These are phyloP conservation scores for Ambrosiella beaveri DNA, from an alignment of 2,329 filamentous ascomycete species.

Conservation along the genomic window DNA sequence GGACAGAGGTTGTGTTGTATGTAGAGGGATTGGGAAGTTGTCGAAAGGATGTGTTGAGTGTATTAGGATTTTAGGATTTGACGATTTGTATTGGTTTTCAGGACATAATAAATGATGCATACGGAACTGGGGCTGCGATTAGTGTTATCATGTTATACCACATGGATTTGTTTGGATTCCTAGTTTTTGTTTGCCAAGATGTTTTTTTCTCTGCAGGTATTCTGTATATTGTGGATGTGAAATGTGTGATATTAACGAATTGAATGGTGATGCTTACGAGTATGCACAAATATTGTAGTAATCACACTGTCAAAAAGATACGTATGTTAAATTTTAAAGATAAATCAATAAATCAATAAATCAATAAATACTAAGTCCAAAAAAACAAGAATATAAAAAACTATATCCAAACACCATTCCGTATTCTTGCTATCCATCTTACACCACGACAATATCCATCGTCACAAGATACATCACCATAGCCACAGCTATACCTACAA, in stretches of 20 bases:
- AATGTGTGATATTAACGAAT: too few species aligned
- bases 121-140: background rate
- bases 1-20: background rate
- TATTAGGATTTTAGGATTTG: background rate
- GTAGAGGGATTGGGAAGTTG: background rate
- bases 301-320: too few species aligned
- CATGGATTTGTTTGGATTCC: background rate
- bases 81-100: background rate
- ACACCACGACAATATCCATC: too few species aligned
- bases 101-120: slow-evolving; percentile 3
- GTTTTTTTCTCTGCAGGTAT: background rate
- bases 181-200: slow-evolving; percentile 1
- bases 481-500: background rate
- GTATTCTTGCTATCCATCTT: background rate
- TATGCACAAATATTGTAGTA: too few species aligned
- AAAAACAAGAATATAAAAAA: background rate
- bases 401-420: background rate
- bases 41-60: background rate
- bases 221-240: too few species aligned
- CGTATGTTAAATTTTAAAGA: too few species aligned
- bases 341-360: background rate
- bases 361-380: background rate
- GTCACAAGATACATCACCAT: too few species aligned
- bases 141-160: background rate
- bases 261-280: too few species aligned